Base-by-base conservation (phyloP, 345 rosid species). In the Pugionium dolabratum region DNA sequence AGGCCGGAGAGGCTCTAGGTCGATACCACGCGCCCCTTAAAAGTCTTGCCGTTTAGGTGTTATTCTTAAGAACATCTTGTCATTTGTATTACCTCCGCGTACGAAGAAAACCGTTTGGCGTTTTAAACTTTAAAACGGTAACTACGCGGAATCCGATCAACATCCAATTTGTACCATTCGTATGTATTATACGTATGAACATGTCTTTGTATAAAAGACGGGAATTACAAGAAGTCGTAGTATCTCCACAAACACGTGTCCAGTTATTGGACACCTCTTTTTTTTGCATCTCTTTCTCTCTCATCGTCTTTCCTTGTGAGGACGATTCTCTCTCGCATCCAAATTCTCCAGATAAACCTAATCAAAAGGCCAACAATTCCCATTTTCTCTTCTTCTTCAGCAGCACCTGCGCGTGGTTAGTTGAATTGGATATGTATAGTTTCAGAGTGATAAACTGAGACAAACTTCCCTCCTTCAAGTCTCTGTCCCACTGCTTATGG, bases 401-500 rank as follows among this genome's bases (percentile, higher is more conserved):
- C 3, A 45, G 28, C 10, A 54, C 42, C 26, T 27, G 70, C 75
- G 59, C 62, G 50, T 73, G 18, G 18, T 18, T 18, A 18, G 18
- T 48, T 59, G 35, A 48, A 56, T 28, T 51, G 4, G 47, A 34
- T 26, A 67, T 64, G 71, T 34, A 34, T 34, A 34, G 43, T 66
- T 59, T 27, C 37, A 30, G 45, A 66, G 50, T 31, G 42, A 64
- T 53, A 41, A 47, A 46, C 1, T 34, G 25, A 62, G 4, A 30
- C 64, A 8, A 11, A 9, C 36, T 33, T 40, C 0, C 28, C 39
- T 62, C 67, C 8, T 44, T 57, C 60, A 41, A 37, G 8, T 26
- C 32, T 36, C 50, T 30, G 28, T 27, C n/a, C 35, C 9, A 5
- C 52, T 51, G 9, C 4, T 48, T 42, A 87, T 87, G 95, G 92